Evolutionary conservation across 306 rosid genomes (phyloP), one percentile per base, ranked within the genome.

Genomic region (Leucaena leucocephala): DNA sequence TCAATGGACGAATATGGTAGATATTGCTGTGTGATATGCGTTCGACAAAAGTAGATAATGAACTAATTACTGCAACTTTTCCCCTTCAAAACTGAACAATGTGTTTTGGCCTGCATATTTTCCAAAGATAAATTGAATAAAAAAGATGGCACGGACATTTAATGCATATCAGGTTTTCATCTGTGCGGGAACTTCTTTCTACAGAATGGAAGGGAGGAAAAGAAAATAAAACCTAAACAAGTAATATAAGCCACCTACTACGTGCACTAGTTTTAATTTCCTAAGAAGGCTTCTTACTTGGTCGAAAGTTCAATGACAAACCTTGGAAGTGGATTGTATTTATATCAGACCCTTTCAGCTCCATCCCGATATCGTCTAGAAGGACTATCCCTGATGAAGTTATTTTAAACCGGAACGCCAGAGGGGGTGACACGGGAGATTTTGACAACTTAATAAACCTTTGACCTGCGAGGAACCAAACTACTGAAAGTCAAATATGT

Each of bases 401-500:
- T 83, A 94, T 88, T 83, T 35, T 71, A 80, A 86, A 94, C 78
- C 94, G 86, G 87, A 94, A 92, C 78, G 97, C 89, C 57, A 91
- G 81, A 45, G 97, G 92, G 10, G 98, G 90, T 35, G 98, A 92
- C 42, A 94, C 69, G 16, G 97, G 97, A 76, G 97, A 92, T 80
- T 94, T 94, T 33, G 97, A 93, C 80, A 92, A 70, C 85, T 92
- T 94, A 58, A 94, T 90, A 81, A 87, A 91, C 84, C 92, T 88
- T 77, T 87, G 87, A 76, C 90, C 97, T 94, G 87, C 79, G 61
- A 82, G 85, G 78, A 81, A 82, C 68, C 42, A 68, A 67, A 71
- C 78, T 46, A 64, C 68, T 38, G 45, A 72, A 42, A 79, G 49
- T 77, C 61, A 80, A 66, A 49, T 57, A 17, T 62, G 50, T 45